Evolutionary conservation across 805 yeast species (phyloP).

Genomic region (Candida railenensis): DNA sequence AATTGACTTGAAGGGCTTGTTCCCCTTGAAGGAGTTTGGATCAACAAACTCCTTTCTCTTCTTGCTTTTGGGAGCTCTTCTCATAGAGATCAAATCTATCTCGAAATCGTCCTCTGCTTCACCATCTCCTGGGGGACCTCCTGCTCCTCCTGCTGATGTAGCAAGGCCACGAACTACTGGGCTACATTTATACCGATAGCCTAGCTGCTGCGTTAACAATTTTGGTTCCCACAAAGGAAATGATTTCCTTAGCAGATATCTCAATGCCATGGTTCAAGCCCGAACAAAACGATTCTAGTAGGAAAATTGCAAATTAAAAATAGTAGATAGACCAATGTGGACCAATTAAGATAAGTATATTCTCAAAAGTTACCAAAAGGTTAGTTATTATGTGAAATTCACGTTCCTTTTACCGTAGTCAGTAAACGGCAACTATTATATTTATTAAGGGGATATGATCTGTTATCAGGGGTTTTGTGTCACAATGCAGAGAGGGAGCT

Average conservation of each 20-base stretch:
- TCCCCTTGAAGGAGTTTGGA: conserved; percentile 1
- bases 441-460: conserved; percentile 4
- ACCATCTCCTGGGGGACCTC: neutral
- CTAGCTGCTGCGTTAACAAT: neutral
- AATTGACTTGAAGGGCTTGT: neutral
- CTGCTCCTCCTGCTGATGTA: neutral
- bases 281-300: too few species aligned
- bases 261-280: too few species aligned
- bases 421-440: neutral
- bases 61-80: conserved; percentile 13
- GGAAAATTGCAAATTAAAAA: too few species aligned
- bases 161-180: neutral
- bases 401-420: neutral
- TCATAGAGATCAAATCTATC: conserved; percentile 22
- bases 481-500: neutral
- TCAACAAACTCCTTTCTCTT: conserved; percentile 3
- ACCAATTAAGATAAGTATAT: too few species aligned
- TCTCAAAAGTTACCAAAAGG: too few species aligned
- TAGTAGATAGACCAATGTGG: too few species aligned
- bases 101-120: conserved; percentile 17
- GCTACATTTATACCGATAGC: neutral
- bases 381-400: too few species aligned
- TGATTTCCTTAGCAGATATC: neutral
- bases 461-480: conserved; percentile 4
- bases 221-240: neutral